These are phyloP conservation scores for Suhomyces kilbournensis DNA, from an alignment of 805 yeast genomes.

Conservation along the genomic window DNA sequence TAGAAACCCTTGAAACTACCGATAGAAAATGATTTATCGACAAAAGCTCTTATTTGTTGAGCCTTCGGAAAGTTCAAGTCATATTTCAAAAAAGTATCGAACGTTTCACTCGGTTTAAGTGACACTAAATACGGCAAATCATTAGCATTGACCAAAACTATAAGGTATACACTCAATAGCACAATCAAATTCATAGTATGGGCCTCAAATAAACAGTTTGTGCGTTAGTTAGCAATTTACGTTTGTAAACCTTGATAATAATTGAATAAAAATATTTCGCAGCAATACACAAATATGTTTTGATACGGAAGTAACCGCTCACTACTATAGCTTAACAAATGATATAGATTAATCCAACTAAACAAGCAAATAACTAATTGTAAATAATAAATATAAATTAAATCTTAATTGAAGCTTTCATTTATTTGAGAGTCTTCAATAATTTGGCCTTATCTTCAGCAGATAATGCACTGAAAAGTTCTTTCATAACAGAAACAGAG, in stretches of 20 bases:
- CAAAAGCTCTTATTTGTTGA: constrained; percentile 44
- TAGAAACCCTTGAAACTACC: constrained; percentile 72
- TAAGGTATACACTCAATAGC: neutral
- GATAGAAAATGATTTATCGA: constrained; percentile 56
- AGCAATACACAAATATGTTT: neutral
- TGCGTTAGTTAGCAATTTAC: neutral
- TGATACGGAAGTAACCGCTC: neutral
- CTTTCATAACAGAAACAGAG: constrained; percentile 34
- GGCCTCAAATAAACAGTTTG: neutral
- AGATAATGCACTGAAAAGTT: constrained; percentile 31
- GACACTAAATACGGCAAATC: constrained; percentile 44
- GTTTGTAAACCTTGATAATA: neutral
- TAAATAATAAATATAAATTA: neutral
- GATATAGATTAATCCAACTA: neutral
- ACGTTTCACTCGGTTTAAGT: constrained; percentile 47
- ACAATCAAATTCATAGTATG: neutral
- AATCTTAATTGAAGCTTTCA: neutral
- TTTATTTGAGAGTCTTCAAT: constrained; percentile 18
- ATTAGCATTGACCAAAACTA: neutral
- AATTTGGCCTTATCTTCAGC: constrained; percentile 33
- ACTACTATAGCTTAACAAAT: neutral
- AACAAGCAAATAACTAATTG: neutral
- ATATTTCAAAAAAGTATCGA: constrained; percentile 47
- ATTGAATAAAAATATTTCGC: neutral
- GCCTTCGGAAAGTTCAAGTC: constrained; percentile 35